A percentile compares a stretch with the other conserved stretches of the same genome.
Evolutionary conservation across 352 stramenopile genomes (phyloP).

Genomic region (Globisporangium irregulare): DNA sequence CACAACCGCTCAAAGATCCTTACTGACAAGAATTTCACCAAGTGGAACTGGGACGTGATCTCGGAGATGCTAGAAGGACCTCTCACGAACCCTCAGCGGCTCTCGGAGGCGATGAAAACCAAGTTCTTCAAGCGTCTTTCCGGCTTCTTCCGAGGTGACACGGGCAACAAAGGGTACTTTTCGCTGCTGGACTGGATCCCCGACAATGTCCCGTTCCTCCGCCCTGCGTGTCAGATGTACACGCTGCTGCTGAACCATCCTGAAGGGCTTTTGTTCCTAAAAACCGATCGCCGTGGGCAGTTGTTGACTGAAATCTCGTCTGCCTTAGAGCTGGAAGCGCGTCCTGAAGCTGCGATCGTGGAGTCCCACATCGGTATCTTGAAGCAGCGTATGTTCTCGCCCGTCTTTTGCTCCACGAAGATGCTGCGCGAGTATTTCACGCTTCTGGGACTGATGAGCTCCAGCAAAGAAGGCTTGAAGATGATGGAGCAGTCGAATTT

Average conservation of each 20-base stretch:
- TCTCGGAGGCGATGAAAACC: slow-evolving; percentile 90
- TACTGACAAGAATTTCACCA: slow-evolving; percentile 88
- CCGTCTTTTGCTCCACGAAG: slow-evolving; percentile 77
- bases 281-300: slow-evolving; percentile 82
- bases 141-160: slow-evolving; percentile 89
- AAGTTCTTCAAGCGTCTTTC: slow-evolving; percentile 91
- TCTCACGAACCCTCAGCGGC: slow-evolving; percentile 79
- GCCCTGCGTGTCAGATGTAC: slow-evolving; percentile 88
- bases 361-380: slow-evolving; percentile 87
- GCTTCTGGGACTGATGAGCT: slow-evolving; percentile 86
- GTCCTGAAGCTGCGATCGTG: slow-evolving; percentile 83
- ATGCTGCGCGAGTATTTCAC: slow-evolving; percentile 92
- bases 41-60: slow-evolving; percentile 92
- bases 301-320: slow-evolving; percentile 85
- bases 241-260: slow-evolving; percentile 85
- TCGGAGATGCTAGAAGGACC: slow-evolving; percentile 85
- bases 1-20: slow-evolving; percentile 83
- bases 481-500: slow-evolving; percentile 91
- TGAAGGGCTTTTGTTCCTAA: slow-evolving; percentile 84
- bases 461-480: slow-evolving; percentile 84
- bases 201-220: slow-evolving; percentile 86
- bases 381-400: slow-evolving; percentile 86
- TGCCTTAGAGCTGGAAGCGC: slow-evolving; percentile 77
- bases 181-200: slow-evolving; percentile 87
- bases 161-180: slow-evolving; percentile 89